Conservation (phyloP, 2,329 filamentous ascomycete species). For the Helotiales sp. region DNA sequence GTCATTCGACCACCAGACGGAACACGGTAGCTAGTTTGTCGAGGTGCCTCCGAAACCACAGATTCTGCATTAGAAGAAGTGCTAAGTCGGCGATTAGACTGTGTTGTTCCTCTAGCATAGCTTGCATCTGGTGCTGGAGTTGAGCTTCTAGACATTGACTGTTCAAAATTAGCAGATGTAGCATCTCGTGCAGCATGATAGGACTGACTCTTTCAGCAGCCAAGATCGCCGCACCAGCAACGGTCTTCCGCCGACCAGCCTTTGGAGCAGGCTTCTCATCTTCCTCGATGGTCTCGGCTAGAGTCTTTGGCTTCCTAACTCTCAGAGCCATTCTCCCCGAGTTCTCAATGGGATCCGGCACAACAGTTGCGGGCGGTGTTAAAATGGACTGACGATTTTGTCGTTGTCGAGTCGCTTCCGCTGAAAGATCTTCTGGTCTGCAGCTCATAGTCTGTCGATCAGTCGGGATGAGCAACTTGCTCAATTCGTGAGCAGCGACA, state of each 20-base stretch:
- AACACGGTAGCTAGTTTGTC: constrained; percentile 20
- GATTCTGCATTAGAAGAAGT: constrained; percentile 43
- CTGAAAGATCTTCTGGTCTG: constrained; percentile 75
- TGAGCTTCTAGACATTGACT: constrained; percentile 28
- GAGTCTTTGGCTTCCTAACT: constrained; percentile 61
- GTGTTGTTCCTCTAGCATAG: constrained; percentile 28
- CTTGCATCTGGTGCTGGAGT: constrained; percentile 31
- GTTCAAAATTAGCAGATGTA: constrained; percentile 5
- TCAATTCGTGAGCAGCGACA: constrained; percentile 78
- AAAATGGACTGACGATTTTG: constrained; percentile 63
- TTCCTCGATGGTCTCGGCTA: constrained; percentile 52
- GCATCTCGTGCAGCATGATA: no score
- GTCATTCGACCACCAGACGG: constrained; percentile 33
- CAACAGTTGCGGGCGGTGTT: constrained; percentile 37
- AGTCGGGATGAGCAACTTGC: constrained; percentile 76
- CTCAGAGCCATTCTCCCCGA: constrained; percentile 68
- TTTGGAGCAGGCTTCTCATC: constrained; percentile 41
- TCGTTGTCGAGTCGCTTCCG: constrained; percentile 61
- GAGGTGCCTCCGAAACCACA: constrained; percentile 25
- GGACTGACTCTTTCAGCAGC: constrained; percentile 43
- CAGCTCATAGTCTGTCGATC: constrained; percentile 75
- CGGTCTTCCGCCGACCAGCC: constrained; percentile 59
- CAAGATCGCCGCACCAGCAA: constrained; percentile 52
- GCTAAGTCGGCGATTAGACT: constrained; percentile 42
- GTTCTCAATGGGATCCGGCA: constrained; percentile 28